These are phyloP conservation scores for Tricholoma matsutake DNA, from an alignment of 768 basidiomycete species.

Conservation along the genomic window DNA sequence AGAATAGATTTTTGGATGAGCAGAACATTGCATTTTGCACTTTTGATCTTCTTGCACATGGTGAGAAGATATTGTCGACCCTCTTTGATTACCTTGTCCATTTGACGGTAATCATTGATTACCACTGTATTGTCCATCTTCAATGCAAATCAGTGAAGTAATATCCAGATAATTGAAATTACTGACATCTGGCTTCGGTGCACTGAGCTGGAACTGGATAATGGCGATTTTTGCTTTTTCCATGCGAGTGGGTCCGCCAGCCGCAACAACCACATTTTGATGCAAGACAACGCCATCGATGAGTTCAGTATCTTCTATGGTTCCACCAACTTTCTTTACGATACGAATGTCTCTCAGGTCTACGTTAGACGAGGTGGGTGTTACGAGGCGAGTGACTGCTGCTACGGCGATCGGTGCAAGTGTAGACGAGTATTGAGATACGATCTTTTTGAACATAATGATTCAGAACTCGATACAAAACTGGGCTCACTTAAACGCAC, in stretches of 20 bases:
- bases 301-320: conserved; percentile 97
- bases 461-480: conserved; percentile 4
- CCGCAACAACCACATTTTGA: conserved; percentile 87
- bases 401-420: conserved; percentile 98
- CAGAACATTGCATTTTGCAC: conserved; percentile 98
- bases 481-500: conserved; percentile 33
- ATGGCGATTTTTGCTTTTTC: conserved; percentile 99
- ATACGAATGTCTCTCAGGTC: conserved; percentile 95
- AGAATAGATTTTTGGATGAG: conserved; percentile 99
- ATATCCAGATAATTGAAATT: not conserved
- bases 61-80: conserved; percentile 97
- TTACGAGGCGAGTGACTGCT: conserved; percentile 89
- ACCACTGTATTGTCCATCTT: conserved; percentile 99
- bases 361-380: conserved; percentile 87
- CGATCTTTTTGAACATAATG: conserved; percentile 58
- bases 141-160: conserved; percentile 11
- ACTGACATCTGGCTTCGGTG: conserved; percentile 95
- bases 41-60: conserved; percentile 99
- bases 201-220: conserved; percentile 96
- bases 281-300: conserved; percentile 97
- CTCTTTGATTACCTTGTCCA: conserved; percentile 99
- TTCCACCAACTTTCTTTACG: conserved; percentile 98
- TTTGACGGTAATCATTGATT: conserved; percentile 98
- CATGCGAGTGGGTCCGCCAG: conserved; percentile 90
- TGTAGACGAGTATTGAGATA: conserved; percentile 97